phyloP scores from a whole-genome alignment of 1,284 basidiomycete genomes.

The Trichosporon sp. region DNA sequence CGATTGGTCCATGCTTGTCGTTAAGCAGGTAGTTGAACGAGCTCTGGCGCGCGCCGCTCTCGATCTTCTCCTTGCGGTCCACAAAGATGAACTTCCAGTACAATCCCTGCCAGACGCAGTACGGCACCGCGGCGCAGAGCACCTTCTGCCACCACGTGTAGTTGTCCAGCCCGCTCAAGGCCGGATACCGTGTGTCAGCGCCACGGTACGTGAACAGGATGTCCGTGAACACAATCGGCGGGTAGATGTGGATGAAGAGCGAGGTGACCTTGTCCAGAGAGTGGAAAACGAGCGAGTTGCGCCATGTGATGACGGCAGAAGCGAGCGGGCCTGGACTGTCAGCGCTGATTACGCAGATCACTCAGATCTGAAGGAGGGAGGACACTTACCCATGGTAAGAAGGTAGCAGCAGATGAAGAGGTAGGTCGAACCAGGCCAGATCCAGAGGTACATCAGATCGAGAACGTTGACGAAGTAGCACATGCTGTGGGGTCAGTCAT shows the following conservation, averaged over 20 bases:
- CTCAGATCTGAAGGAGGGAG: background rate
- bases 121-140: slow-evolving; percentile 40
- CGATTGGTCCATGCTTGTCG: slow-evolving; percentile 76
- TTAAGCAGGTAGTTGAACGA: slow-evolving; percentile 78
- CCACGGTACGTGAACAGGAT: slow-evolving; percentile 55
- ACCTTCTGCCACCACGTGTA: slow-evolving; percentile 48
- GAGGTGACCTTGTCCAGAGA: slow-evolving; percentile 89
- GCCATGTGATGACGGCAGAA: slow-evolving; percentile 90
- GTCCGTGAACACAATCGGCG: slow-evolving; percentile 77
- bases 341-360: too few species aligned
- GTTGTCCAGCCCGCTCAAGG: slow-evolving; percentile 53
- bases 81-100: slow-evolving; percentile 91
- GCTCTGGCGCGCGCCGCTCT: slow-evolving; percentile 77
- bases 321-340: slow-evolving; percentile 63
- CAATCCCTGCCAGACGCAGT: slow-evolving; percentile 76
- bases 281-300: slow-evolving; percentile 91
- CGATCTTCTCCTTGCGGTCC: slow-evolving; percentile 74
- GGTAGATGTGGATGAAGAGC: slow-evolving; percentile 79
- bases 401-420: slow-evolving; percentile 83
- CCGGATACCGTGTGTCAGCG: slow-evolving; percentile 67
- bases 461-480: slow-evolving; percentile 85
- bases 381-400: slow-evolving; percentile 61
- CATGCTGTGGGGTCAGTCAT: slow-evolving; percentile 41
- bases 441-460: slow-evolving; percentile 82
- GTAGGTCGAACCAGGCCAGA: slow-evolving; percentile 63